Evolutionary conservation across 257 asterid genomes (phyloP), one percentile per base, ranked within the genome.

Genomic region (Solanum peruvianum): DNA sequence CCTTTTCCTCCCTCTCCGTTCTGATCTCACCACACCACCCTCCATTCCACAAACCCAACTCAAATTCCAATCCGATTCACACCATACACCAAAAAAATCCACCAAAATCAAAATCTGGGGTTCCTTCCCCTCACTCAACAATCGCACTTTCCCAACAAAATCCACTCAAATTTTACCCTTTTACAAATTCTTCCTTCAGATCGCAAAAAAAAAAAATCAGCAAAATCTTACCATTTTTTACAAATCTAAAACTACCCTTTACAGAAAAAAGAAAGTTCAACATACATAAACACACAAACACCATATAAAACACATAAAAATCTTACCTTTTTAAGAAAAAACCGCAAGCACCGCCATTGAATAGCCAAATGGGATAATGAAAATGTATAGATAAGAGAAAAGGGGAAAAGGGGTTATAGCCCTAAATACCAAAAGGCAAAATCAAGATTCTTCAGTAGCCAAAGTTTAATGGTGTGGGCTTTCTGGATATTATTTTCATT

Each of bases 1-100:
- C 91, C 97, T 92, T 87, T 96, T 96, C 90, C 98, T 91, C 41
- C 99, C 99, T 86, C 94, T 83, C 20, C 92, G 87, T 82, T 87
- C 84, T 87, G 87, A 88, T 91, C 91, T 88, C 82, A 45, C 92
- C 82, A 71, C 85, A 81, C 70, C 90, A 83, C 62, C 76, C 75
- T 90, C 96, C 99, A 93, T 96, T 87, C 73, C 83, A 83, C 87
- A 86, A 89, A 85, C 62, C 85, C 82, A 37, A 41, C 83, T 47
- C 70, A 20, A 87, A 87, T 84, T 11, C 86, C 89, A 84, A 82
- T 72, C 90, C 84, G 60, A 86, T 77, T 69, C n/a, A 85, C 89
- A 83, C 70, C 90, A 86, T 85, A 86, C 64, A 78, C 73, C 39
- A 39, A 39, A 25, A 58, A 20, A 60, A 29, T n/a, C 87, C 69